phyloP scores from a whole-genome alignment of 352 stramenopile species.

The Lagenidium giganteum region DNA sequence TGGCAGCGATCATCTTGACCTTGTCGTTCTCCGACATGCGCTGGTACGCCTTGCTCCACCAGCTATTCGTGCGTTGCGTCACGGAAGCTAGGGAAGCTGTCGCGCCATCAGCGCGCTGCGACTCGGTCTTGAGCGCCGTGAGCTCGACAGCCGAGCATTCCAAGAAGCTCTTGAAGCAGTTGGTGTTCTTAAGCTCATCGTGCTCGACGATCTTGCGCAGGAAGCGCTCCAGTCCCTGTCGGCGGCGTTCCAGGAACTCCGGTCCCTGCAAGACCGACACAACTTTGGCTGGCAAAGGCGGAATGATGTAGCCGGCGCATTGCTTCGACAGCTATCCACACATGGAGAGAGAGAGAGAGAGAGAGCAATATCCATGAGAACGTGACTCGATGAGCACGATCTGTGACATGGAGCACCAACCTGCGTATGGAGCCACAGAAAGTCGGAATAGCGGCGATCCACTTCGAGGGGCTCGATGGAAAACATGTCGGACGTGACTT shows the following conservation, averaged over 20 bases:
- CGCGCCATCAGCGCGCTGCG: too few species aligned
- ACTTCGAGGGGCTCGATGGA: slow-evolving; percentile 33
- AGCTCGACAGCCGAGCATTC: slow-evolving; percentile 73
- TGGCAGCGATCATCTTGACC: slow-evolving; percentile 38
- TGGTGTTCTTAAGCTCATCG: slow-evolving; percentile 66
- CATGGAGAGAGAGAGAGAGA: too few species aligned
- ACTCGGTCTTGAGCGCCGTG: slow-evolving; percentile 55
- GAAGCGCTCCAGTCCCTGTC: slow-evolving; percentile 72
- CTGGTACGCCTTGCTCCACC: slow-evolving; percentile 66
- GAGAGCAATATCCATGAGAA: too few species aligned
- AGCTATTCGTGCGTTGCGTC: too few species aligned
- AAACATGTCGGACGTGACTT: slow-evolving; percentile 54
- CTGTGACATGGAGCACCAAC: slow-evolving; percentile 2
- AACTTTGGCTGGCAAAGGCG: slow-evolving; percentile 71
- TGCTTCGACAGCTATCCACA: slow-evolving; percentile 49
- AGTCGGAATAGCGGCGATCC: slow-evolving; percentile 84
- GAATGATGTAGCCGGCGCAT: slow-evolving; percentile 82
- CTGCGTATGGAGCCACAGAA: slow-evolving; percentile 78
- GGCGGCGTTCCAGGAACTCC: slow-evolving; percentile 77
- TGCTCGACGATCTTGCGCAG: slow-evolving; percentile 72
- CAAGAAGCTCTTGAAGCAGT: slow-evolving; percentile 69
- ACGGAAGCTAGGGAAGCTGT: too few species aligned
- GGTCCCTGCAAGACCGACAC: slow-evolving; percentile 69
- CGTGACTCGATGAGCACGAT: background rate
- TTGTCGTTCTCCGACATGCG: slow-evolving; percentile 59